These are phyloP conservation scores for Arxiozyma slooffiae DNA, from an alignment of 1,139 yeast genomes.

Conservation along the genomic window DNA sequence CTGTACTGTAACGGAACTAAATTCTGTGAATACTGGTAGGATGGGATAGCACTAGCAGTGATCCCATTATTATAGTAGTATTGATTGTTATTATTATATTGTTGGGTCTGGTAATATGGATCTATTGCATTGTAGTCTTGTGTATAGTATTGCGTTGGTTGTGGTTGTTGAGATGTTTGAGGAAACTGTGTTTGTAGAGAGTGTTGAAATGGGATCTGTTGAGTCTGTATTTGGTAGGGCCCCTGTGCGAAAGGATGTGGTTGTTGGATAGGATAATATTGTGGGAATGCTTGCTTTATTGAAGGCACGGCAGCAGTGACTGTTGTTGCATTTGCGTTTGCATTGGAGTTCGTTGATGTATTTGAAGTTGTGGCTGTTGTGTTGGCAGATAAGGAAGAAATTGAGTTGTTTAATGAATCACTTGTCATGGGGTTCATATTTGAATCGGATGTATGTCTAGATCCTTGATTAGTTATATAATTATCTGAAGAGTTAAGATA, in stretches of 20 bases:
- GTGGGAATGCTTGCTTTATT: neutral
- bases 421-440: neutral
- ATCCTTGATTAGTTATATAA: neutral
- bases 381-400: neutral
- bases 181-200: slow-evolving; percentile 6
- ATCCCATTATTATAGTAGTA: neutral
- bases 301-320: neutral
- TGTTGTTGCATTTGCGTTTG: neutral
- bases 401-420: neutral
- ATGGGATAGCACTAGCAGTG: neutral
- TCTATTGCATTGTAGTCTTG: neutral
- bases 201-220: neutral
- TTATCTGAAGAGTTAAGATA: neutral
- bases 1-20: neutral
- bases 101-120: neutral
- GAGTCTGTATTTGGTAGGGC: neutral
- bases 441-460: neutral
- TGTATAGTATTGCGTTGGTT: slow-evolving; percentile 7
- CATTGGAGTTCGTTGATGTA: neutral
- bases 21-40: neutral
- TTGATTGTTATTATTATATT: neutral
- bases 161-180: slow-evolving; percentile 10
- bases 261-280: neutral
- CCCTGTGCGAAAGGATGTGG: neutral
- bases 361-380: neutral